These are phyloP conservation scores for Xylaria sp. DNA, from an alignment of 2,329 filamentous ascomycete species.

Conservation along the genomic window DNA sequence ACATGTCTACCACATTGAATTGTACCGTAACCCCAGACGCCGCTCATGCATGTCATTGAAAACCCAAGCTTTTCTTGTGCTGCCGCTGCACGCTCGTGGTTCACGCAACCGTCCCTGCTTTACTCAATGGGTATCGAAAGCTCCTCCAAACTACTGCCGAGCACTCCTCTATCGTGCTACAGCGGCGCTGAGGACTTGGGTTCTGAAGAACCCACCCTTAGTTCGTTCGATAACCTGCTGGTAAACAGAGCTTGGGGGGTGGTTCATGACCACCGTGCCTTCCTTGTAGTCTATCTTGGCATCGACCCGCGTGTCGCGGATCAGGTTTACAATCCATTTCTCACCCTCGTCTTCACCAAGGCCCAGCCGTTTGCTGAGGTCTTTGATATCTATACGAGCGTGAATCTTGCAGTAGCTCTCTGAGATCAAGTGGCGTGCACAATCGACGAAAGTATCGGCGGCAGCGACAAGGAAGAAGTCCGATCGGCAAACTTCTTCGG, in stretches of 20 bases:
- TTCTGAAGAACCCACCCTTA: constrained; percentile 98
- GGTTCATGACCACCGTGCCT: constrained; percentile 99
- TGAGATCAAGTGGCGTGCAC: constrained; percentile 94
- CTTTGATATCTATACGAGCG: constrained; percentile 97
- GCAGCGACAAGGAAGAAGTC: constrained; percentile 95
- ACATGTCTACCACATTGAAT: constrained; percentile 46
- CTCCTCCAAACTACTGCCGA: constrained; percentile 24
- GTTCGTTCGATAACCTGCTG: constrained; percentile 99
- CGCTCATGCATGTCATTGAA: constrained; percentile 48
- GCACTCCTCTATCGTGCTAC: constrained; percentile 61
- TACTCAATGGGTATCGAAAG: constrained; percentile 41
- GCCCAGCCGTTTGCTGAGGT: constrained; percentile 90
- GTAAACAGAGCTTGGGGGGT: constrained; percentile 97
- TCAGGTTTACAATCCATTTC: constrained; percentile 99
- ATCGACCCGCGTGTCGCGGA: constrained; percentile 95
- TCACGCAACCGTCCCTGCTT: constrained; percentile 37
- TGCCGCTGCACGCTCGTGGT: constrained; percentile 31
- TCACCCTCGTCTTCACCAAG: constrained; percentile 94
- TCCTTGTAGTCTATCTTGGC: constrained; percentile 99
- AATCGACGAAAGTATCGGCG: constrained; percentile 90
- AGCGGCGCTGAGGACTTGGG: constrained; percentile 86
- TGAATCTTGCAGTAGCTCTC: constrained; percentile 99
- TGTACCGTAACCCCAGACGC: constrained; percentile 48
- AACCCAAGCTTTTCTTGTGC: constrained; percentile 39
- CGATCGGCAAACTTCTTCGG: constrained; percentile 88